These are phyloP conservation scores for Giardia muris DNA, from an alignment of 208 protist species.

Conservation along the genomic window DNA sequence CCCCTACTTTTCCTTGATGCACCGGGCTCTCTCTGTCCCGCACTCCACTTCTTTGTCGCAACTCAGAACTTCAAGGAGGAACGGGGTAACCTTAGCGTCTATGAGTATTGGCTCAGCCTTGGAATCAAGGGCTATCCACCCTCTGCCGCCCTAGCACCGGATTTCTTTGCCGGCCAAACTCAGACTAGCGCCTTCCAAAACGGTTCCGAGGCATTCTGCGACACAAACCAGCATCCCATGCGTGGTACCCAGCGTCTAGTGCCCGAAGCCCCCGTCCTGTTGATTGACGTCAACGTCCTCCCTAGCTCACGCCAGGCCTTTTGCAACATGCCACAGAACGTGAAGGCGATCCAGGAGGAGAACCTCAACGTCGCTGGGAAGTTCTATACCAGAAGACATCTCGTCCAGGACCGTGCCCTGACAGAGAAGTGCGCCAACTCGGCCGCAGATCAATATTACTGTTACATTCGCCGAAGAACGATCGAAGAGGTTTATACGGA, in stretches of 20 bases:
- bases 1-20: neutral
- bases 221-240: neutral
- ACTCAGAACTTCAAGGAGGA: neutral
- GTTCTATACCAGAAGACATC: too few species aligned
- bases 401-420: too few species aligned
- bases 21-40: neutral
- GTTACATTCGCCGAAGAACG: too few species aligned
- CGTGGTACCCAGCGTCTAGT: neutral
- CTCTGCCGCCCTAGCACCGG: neutral
- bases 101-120: neutral
- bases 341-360: neutral
- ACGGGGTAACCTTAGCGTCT: neutral
- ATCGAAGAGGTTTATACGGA: too few species aligned
- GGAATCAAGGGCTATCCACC: slow-evolving; percentile 1
- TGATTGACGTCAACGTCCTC: neutral
- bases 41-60: neutral
- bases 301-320: neutral
- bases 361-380: too few species aligned
- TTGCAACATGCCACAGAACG: neutral
- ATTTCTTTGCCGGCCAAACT: neutral
- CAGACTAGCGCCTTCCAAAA: neutral
- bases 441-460: too few species aligned
- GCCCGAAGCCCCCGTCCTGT: neutral
- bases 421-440: too few species aligned
- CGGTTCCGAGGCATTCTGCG: neutral